phyloP scores from a whole-genome alignment of 2,329 filamentous ascomycete species.

The Claviceps monticola region DNA sequence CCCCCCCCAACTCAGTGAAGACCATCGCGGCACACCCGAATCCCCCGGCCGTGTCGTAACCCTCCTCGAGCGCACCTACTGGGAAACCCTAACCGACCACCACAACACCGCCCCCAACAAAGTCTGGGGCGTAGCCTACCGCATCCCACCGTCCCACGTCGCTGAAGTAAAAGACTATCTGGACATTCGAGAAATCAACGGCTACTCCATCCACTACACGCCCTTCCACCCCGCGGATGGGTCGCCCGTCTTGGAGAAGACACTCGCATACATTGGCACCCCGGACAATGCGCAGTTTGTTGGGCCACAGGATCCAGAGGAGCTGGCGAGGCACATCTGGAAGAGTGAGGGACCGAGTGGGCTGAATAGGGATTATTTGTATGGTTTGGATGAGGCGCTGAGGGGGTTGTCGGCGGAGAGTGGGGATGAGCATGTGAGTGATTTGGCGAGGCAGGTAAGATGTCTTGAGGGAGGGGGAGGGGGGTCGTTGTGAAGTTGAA shows the following conservation, averaged over 20 bases:
- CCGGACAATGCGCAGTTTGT: conserved; percentile 88
- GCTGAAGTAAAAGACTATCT: conserved; percentile 78
- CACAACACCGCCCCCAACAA: conserved; percentile 45
- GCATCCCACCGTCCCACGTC: conserved; percentile 59
- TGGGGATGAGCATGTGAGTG: conserved; percentile 70
- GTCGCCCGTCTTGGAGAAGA: conserved; percentile 29
- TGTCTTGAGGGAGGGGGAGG: conserved; percentile 28
- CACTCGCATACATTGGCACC: conserved; percentile 86
- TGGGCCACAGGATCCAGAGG: conserved; percentile 65
- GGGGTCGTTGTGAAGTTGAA: neutral
- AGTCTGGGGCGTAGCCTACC: conserved; percentile 90
- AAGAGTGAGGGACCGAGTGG: conserved; percentile 70
- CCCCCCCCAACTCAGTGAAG: conserved; percentile 46
- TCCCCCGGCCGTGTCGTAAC: conserved; percentile 86
- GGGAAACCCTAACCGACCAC: conserved; percentile 61
- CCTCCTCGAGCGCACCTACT: conserved; percentile 72
- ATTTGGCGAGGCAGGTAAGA: conserved; percentile 61
- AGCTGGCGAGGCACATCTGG: conserved; percentile 69
- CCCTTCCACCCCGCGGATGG: conserved; percentile 50
- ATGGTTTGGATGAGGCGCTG: conserved; percentile 64
- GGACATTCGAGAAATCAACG: conserved; percentile 93
- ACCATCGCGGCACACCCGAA: conserved; percentile 84
- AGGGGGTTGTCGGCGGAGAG: conserved; percentile 59
- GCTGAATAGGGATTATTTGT: conserved; percentile 79
- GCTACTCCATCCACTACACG: conserved; percentile 86